These are phyloP conservation scores for Henckelia pumila DNA, from an alignment of 257 asterid species.

Conservation along the genomic window DNA sequence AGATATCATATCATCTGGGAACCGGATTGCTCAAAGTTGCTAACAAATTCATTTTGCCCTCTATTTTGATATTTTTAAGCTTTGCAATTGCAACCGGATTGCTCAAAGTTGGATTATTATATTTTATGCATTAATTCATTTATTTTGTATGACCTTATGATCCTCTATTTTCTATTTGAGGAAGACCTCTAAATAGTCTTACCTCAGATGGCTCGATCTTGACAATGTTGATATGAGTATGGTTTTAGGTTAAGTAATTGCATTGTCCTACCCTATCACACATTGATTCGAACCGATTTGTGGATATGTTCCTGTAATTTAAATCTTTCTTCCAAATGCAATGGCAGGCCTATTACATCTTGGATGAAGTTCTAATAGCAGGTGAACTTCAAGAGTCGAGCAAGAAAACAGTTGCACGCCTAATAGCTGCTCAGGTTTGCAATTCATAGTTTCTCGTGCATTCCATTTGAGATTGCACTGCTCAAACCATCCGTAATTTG, in stretches of 20 bases:
- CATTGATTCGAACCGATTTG: not conserved
- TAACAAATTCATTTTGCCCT: not conserved
- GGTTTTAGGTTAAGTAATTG: not conserved
- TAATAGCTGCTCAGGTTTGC: conserved; percentile 89
- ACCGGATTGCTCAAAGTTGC: too few relatives aligned
- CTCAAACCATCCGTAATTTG: conserved; percentile 13
- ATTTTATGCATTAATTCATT: too few relatives aligned
- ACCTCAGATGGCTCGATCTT: not conserved
- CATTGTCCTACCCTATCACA: not conserved
- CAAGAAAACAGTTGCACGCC: conserved; percentile 96
- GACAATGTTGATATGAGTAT: not conserved
- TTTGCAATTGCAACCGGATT: not conserved
- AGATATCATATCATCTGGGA: too few relatives aligned
- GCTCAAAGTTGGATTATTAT: not conserved
- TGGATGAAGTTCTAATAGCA: conserved; percentile 94
- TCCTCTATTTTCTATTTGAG: not conserved
- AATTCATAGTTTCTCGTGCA: conserved; percentile 13
- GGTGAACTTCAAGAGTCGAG: conserved; percentile 99
- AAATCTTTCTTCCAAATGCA: conserved; percentile 21
- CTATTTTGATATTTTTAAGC: not conserved
- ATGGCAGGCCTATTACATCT: conserved; percentile 78
- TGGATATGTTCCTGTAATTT: conserved; percentile 12
- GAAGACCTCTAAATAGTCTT: not conserved
- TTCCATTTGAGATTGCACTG: conserved; percentile 3
- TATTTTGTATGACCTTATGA: too few relatives aligned